phyloP scores from a whole-genome alignment of 2,329 filamentous ascomycete genomes.

The Sporothrix brunneoviolacea region DNA sequence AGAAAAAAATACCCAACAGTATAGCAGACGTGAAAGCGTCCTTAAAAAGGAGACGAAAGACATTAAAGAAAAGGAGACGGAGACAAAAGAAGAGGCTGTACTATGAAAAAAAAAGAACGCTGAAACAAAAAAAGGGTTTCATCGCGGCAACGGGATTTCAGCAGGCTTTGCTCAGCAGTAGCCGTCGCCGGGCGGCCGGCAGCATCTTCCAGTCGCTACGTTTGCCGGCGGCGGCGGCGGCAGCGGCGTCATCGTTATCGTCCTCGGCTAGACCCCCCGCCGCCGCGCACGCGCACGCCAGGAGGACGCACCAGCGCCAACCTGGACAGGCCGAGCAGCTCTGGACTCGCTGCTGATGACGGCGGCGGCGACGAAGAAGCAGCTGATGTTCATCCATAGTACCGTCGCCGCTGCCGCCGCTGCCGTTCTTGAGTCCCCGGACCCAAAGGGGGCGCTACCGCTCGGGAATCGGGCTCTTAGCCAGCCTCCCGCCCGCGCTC shows the following conservation, averaged over 20 bases:
- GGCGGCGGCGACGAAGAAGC: neutral
- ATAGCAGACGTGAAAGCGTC: no score
- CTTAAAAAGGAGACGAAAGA: no score
- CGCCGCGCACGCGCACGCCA: neutral
- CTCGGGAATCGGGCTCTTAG: slow-evolving; percentile 57
- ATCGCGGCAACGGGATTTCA: neutral
- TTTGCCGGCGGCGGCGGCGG: neutral
- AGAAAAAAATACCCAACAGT: neutral
- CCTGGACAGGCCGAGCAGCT: neutral
- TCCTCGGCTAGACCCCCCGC: neutral
- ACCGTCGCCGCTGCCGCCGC: neutral
- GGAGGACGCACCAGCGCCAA: neutral
- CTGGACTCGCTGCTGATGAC: neutral
- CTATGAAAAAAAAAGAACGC: neutral
- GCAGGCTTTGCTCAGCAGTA: neutral
- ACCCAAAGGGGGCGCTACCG: slow-evolving; percentile 36
- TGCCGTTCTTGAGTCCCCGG: slow-evolving; percentile 3
- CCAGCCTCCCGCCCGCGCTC: slow-evolving; percentile 68
- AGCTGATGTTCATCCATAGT: neutral
- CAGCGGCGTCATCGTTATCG: neutral
- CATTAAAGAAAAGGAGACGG: neutral
- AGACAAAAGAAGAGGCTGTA: neutral
- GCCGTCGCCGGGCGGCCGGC: neutral
- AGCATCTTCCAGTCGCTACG: no score
- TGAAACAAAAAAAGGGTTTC: neutral